Base-by-base conservation (phyloP, 2,329 filamentous ascomycete genomes). In the Colletotrichum orbiculare region DNA sequence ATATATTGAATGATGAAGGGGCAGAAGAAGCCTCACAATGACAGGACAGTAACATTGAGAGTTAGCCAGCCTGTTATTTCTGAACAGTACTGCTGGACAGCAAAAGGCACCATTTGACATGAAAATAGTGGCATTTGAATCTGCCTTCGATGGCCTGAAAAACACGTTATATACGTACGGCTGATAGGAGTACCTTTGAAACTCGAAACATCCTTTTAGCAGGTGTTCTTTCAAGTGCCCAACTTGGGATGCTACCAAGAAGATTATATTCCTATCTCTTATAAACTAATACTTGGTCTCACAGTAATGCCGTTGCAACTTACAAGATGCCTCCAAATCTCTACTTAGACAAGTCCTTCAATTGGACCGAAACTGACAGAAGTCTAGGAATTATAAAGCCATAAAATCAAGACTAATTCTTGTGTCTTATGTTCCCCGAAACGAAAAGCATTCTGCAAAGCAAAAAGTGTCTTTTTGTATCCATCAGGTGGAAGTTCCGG, bases 31-130 rank as follows among this genome's bases (percentile, higher is more conserved):
- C 17, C 17, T 17, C 17, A 3, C 17, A 17, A 3, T 17, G 17
- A 17, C 2, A 17, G 2, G 17, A 17, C 2, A 17, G 3, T 3
- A 17, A 17, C 17, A 17, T 2, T 3, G 17, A 17, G 17, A 17
- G 17, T 17, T 3, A 17, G 17, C 17, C 17, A 17, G 17, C 17
- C 17, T 17, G 2, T 2, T 17, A 0, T 2, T 17, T 17, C 2
- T 17, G 17, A 17, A 17, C 2, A 0, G 2, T 2, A 17, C 17
- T 17, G 2, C 2, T 25, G 3, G 25, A 25, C 1, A 25, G 4
- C 25, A 45, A 45, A n/a, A 45, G 6, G 10, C 2, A n/a, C 42
- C 38, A 10, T 41, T 41, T 41, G 13, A 41, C 38, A 41, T 13
- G 1, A 8, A 41, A 4, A 13, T 10, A 41, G 6, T 13, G 38